Base-by-base conservation (phyloP, 495 filamentous ascomycete species). In the Penicillium lagena region DNA sequence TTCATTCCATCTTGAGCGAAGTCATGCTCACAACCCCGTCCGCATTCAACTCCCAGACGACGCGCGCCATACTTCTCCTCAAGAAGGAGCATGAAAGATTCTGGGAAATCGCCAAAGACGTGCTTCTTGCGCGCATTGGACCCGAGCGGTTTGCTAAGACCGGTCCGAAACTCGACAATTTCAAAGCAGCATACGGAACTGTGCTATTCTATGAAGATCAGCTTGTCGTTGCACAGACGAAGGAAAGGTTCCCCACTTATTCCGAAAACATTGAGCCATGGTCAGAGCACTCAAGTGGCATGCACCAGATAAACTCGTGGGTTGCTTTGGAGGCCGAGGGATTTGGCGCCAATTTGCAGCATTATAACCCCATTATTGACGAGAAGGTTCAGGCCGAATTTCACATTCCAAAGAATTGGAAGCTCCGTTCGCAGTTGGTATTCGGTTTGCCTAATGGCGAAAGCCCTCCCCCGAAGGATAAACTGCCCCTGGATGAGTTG, bases 31-130 rank as follows among this genome's bases (percentile, higher is more conserved):
- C 70, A 43, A 59, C 67, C 4, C 75, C 75, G 48, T 71, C 64
- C 53, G 64, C 75, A 12, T 78, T 75, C 64, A 76, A 78, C 60
- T 73, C 69, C 45, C 75, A 78, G 56, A 73, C 74, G 37, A 68
- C 67, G 9, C 72, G 75, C 17, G 43, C 69, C 9, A 65, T 73
- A 10, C 56, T 78, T 4, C 55, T 76, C 11, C 46, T 77, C 40
- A 68, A 69, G 55, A 65, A 77, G 39, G 64, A 77, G 56, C 74
- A 76, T 63, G 43, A 70, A 54, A 72, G 75, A 67, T 61, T 75
- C 9, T 78, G 75, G 75, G 68, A 74, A 40, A 62, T 76, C 36
- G 64, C 69, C 28, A 62, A 63, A 17, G 43, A 59, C n/a, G 64
- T 73, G 17, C 60, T 55, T 27, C 60, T 58, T 27, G 62, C 61